Base-by-base conservation (phyloP, 73 alveolate genomes). In the Uronychia binucleata region DNA sequence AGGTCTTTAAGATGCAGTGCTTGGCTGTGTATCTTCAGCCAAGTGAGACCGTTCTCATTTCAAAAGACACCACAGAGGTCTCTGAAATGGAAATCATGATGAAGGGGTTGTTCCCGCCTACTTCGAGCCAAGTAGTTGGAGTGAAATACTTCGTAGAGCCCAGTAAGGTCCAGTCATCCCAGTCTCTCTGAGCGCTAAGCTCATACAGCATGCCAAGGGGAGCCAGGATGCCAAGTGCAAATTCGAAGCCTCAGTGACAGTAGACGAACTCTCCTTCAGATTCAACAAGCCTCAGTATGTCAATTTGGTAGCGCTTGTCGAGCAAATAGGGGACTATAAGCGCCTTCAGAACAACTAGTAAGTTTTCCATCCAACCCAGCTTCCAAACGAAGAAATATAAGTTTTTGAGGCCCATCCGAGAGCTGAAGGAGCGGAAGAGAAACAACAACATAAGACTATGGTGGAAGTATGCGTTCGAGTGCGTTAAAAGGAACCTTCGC, bases 21-120 rank as follows among this genome's bases (percentile, higher is more conserved):
- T 85, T 95, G n/a, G 94, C 96, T 5, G 31, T 95, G 11, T 95
- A 91, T 85, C 87, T 93, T 88, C 80, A 93, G 59, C 57, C 77
- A 5, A 31, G 86, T 31, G 86, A 88, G 75, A 32, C 13, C 74
- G 8, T 14, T 5, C 28, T 67, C 30, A n/a, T n/a, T n/a, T n/a
- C n/a, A n/a, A n/a, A 30, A 11, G 31, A 78, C 26, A 31, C 1
- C 28, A 27, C n/a, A 30, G 75, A 78, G 11, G 59, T 34, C 8
- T 78, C 34, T 78, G 29, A 78, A 27, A 14, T 57, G 74, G 26
- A 14, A 57, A n/a, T 28, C 26, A n/a, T 79, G 28, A 57, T 79
- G 79, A n/a, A n/a, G n/a, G n/a, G n/a, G n/a, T 58, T 79, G 30
- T 79, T 79, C 29, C 86, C 86, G 13, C 26, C 57, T 11, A 78